Evolutionary conservation across 495 filamentous ascomycete genomes (phyloP).

Genomic region (Diplogelasinospora grovesii): DNA sequence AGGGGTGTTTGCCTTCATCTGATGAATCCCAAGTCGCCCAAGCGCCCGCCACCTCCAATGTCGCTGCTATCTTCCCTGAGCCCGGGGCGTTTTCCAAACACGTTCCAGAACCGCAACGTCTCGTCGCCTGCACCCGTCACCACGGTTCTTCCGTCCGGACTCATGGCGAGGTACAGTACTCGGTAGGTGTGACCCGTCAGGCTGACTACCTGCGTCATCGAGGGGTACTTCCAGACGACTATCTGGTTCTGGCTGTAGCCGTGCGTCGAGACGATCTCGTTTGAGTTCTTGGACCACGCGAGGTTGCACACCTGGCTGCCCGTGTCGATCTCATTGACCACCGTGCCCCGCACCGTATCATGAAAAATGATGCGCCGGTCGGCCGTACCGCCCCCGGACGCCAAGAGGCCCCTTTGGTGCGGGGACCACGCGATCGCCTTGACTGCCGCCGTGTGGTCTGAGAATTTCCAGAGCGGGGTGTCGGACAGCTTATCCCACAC

Average conservation of each 20-base stretch:
- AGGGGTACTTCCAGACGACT: slow-evolving; percentile 97
- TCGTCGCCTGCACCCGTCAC: slow-evolving; percentile 97
- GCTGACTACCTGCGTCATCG: slow-evolving; percentile 92
- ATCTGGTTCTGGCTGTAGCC: slow-evolving; percentile 98
- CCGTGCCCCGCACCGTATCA: slow-evolving; percentile 75
- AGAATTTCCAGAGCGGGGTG: slow-evolving; percentile 84
- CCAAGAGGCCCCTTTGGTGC: slow-evolving; percentile 85
- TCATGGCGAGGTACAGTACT: slow-evolving; percentile 95
- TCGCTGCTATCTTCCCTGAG: slow-evolving; percentile 40
- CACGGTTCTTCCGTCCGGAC: slow-evolving; percentile 85
- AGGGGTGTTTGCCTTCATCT: too few species aligned
- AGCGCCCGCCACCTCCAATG: slow-evolving; percentile 35
- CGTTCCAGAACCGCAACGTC: slow-evolving; percentile 94
- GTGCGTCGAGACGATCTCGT: slow-evolving; percentile 94
- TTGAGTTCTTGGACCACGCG: slow-evolving; percentile 90
- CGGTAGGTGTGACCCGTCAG: slow-evolving; percentile 94
- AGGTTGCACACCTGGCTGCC: slow-evolving; percentile 97
- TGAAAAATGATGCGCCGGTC: slow-evolving; percentile 96
- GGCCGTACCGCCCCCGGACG: slow-evolving; percentile 93
- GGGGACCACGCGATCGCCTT: slow-evolving; percentile 99
- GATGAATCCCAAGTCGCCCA: slow-evolving; percentile 71
- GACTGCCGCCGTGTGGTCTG: slow-evolving; percentile 88
- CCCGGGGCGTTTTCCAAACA: slow-evolving; percentile 65
- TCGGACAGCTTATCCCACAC: slow-evolving; percentile 93
- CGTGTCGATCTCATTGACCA: slow-evolving; percentile 83